phyloP scores from a whole-genome alignment of 108 stramenopile species.

The Heterococcus sp. region DNA sequence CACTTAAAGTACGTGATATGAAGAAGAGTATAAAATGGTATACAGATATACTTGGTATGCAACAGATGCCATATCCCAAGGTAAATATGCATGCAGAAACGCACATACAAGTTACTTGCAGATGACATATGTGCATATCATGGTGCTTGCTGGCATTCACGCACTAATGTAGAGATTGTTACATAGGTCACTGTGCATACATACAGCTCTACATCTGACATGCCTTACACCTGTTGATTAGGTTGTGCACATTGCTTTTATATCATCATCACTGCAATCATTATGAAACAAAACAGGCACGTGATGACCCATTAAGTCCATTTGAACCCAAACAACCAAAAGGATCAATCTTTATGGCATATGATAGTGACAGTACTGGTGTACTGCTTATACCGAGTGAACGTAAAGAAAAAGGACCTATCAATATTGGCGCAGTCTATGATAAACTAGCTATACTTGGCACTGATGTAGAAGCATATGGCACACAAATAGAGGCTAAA shows the following conservation, averaged over 20 bases:
- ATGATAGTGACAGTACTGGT: slow-evolving; percentile 30
- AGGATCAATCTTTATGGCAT: slow-evolving; percentile 41
- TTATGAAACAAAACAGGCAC: no score
- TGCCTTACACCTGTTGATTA: not conserved
- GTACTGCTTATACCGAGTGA: slow-evolving; percentile 31
- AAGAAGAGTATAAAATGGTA: slow-evolving; percentile 30
- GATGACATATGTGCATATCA: no score
- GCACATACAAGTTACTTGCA: no score
- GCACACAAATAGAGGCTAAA: slow-evolving; percentile 10
- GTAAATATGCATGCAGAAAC: slow-evolving; percentile 10
- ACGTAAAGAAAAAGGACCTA: slow-evolving; percentile 1
- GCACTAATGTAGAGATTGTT: no score
- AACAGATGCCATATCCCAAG: slow-evolving; percentile 22
- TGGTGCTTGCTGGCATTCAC: no score
- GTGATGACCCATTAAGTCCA: slow-evolving; percentile 4
- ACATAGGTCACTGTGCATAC: no score
- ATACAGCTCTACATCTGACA: no score
- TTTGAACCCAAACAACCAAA: slow-evolving; percentile 46
- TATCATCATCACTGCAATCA: no score
- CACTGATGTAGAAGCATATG: slow-evolving; percentile 29
- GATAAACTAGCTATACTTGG: slow-evolving; percentile 29
- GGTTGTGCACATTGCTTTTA: no score
- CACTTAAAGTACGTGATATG: slow-evolving; percentile 31
- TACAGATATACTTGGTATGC: slow-evolving; percentile 37
- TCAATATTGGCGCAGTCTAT: slow-evolving; percentile 26